phyloP scores from a whole-genome alignment of 805 yeast species.

The Pichia nakasei region DNA sequence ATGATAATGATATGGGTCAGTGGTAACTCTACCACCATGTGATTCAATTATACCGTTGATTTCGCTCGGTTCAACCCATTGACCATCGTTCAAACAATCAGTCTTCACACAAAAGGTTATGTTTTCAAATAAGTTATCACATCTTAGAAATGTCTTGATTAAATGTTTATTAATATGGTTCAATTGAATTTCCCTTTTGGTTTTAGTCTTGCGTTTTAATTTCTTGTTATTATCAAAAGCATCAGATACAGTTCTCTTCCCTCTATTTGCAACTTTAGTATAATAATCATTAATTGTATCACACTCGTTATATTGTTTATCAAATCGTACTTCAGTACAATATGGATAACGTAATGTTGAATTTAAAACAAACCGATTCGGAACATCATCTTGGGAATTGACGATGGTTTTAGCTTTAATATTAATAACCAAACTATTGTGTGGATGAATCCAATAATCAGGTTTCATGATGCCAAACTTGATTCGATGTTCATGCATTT shows the following conservation, averaged over 20 bases:
- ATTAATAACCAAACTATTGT: conserved; percentile 69
- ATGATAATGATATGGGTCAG: conserved; percentile 24
- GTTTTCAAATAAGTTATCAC: conserved; percentile 32
- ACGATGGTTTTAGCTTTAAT: conserved; percentile 67
- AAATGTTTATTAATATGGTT: conserved; percentile 11
- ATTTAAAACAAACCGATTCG: conserved; percentile 47
- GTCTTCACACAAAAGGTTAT: conserved; percentile 44
- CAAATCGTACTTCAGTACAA: conserved; percentile 57
- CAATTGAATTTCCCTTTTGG: conserved; percentile 14
- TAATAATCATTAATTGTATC: conserved; percentile 48
- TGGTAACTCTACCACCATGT: conserved; percentile 42
- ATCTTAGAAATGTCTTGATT: conserved; percentile 1
- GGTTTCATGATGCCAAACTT: conserved; percentile 58
- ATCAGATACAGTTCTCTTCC: neutral
- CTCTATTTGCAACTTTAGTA: conserved; percentile 15
- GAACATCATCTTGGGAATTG: conserved; percentile 33
- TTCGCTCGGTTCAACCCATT: conserved; percentile 26
- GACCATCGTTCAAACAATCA: conserved; percentile 29
- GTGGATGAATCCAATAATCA: conserved; percentile 71
- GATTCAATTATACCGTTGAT: conserved; percentile 31
- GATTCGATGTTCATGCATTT: conserved; percentile 19
- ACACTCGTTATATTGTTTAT: conserved; percentile 52
- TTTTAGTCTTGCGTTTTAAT: conserved; percentile 11
- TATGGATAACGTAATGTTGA: conserved; percentile 72
- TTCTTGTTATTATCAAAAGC: neutral